Conservation (phyloP, 2,329 filamentous ascomycete genomes). For the Biscogniauxia sp. region DNA sequence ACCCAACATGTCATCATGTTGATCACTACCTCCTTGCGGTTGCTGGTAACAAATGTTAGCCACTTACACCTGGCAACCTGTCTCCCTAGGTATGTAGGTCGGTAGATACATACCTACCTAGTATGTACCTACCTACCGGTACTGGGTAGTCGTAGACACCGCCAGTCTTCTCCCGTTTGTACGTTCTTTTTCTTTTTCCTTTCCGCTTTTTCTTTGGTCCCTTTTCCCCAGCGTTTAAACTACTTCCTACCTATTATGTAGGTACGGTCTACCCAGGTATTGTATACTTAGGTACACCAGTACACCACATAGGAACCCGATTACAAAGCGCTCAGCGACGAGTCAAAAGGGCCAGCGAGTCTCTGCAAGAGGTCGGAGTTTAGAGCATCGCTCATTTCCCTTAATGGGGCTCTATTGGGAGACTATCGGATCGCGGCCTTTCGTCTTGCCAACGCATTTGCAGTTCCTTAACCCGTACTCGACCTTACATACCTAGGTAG, state of each 20-base stretch:
- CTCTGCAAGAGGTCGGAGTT: background rate
- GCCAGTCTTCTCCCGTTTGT: background rate
- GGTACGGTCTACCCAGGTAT: background rate
- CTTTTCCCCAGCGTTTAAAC: background rate
- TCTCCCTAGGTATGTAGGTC: no score
- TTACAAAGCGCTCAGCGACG: background rate
- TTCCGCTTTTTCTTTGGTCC: no score
- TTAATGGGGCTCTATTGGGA: background rate
- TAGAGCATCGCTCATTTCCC: background rate
- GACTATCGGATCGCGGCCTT: background rate
- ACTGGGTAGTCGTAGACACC: background rate
- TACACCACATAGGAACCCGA: background rate
- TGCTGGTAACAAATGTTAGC: background rate
- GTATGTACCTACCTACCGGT: no score
- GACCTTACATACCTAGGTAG: background rate
- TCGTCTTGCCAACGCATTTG: background rate
- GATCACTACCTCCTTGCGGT: background rate
- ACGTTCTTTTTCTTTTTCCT: no score
- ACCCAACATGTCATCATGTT: background rate
- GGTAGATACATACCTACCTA: no score
- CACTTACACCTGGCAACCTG: background rate
- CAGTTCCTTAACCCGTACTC: background rate
- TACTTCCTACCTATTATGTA: background rate
- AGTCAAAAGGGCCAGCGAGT: background rate
- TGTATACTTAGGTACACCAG: background rate